A percentile compares a stretch with the other conserved stretches of the same genome.
Conservation (phyloP, 2,329 filamentous ascomycete species). For the Calcarisporium arbuscula region DNA sequence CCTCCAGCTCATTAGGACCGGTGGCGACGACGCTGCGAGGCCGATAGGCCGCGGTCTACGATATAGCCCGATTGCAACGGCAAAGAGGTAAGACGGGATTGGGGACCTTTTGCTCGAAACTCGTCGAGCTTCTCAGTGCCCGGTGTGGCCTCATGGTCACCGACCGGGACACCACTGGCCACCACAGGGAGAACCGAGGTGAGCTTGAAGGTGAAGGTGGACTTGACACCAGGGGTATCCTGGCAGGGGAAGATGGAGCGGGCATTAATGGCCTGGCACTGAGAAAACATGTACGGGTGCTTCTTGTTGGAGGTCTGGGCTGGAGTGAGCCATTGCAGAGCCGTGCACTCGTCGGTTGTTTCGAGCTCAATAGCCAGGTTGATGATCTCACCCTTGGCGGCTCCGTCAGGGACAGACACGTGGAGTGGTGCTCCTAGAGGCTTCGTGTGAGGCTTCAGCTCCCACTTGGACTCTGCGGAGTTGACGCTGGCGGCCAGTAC, state of each 20-base stretch:
- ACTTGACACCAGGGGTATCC: slow-evolving; percentile 95
- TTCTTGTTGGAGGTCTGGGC: slow-evolving; percentile 93
- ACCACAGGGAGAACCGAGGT: slow-evolving; percentile 84
- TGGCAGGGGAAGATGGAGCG: slow-evolving; percentile 94
- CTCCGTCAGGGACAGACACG: slow-evolving; percentile 52
- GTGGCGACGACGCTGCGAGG: slow-evolving; percentile 79
- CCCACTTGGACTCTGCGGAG: slow-evolving; percentile 58
- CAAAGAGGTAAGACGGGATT: slow-evolving; percentile 94
- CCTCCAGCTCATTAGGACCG: slow-evolving; percentile 78
- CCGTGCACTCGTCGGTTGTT: slow-evolving; percentile 84
- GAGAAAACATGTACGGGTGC: slow-evolving; percentile 95
- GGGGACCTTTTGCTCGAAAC: slow-evolving; percentile 84
- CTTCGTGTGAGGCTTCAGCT: slow-evolving; percentile 60
- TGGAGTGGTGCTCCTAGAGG: slow-evolving; percentile 70
- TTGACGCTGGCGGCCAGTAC: slow-evolving; percentile 67
- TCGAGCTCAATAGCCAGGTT: slow-evolving; percentile 61
- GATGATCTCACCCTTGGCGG: slow-evolving; percentile 45
- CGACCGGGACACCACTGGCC: slow-evolving; percentile 68
- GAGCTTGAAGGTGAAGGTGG: slow-evolving; percentile 86
- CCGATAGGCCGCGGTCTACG: slow-evolving; percentile 75
- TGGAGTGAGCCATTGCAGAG: slow-evolving; percentile 90
- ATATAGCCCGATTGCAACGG: slow-evolving; percentile 85
- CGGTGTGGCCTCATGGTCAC: slow-evolving; percentile 35
- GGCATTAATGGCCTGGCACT: slow-evolving; percentile 94
- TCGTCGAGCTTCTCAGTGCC: slow-evolving; percentile 61